Conservation (phyloP, 345 rosid species). For the Aethionema arabicum region DNA sequence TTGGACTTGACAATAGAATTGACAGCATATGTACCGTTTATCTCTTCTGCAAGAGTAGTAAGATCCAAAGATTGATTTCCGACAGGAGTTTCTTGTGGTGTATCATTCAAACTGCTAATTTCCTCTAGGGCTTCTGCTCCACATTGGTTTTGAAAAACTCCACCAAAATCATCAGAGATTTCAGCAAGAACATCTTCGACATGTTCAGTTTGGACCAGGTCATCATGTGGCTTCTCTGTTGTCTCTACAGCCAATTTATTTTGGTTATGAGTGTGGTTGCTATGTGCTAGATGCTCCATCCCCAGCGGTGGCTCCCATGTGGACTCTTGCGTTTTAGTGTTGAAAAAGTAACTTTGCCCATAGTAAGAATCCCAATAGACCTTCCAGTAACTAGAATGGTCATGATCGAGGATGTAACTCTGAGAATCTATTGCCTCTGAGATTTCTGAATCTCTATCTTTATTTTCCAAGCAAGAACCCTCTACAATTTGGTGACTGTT, state of each 20-base stretch:
- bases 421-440: conserved; percentile 32
- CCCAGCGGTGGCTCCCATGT: conserved; percentile 77
- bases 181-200: background rate
- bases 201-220: conserved; percentile 9
- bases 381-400: conserved; percentile 56
- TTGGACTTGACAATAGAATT: conserved; percentile 39
- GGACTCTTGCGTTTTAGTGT: conserved; percentile 56
- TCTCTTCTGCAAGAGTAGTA: conserved; percentile 34
- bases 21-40: conserved; percentile 29
- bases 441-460: conserved; percentile 26
- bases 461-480: conserved; percentile 22
- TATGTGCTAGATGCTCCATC: conserved; percentile 51
- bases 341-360: conserved; percentile 63
- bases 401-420: conserved; percentile 22
- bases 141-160: conserved; percentile 23
- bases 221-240: conserved; percentile 35
- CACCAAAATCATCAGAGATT: conserved; percentile 33
- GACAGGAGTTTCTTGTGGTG: conserved; percentile 31
- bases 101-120: conserved; percentile 41
- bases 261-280: conserved; percentile 27
- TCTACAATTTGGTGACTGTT: conserved; percentile 23
- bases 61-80: conserved; percentile 34
- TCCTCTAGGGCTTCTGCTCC: conserved; percentile 36
- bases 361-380: conserved; percentile 76
- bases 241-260: conserved; percentile 38